These are phyloP conservation scores for Bacterosira constricta DNA, from an alignment of 108 stramenopile genomes.

Conservation along the genomic window DNA sequence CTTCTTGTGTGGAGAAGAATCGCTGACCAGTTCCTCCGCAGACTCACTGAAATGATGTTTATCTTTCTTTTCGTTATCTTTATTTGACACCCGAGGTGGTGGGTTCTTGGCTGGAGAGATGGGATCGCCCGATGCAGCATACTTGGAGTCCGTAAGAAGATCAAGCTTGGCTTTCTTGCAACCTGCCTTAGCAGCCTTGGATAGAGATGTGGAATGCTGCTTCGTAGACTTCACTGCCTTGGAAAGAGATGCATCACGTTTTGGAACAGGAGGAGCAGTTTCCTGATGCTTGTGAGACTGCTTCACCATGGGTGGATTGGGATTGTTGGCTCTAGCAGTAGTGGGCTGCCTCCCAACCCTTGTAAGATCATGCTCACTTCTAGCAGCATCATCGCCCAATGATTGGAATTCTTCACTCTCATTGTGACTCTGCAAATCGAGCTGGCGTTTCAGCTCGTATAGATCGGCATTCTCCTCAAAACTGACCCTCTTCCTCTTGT, in stretches of 20 bases:
- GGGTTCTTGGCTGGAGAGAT: no score
- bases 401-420: neutral
- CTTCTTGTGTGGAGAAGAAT: neutral
- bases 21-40: neutral
- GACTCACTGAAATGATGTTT: no score
- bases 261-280: neutral
- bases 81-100: no score
- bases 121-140: neutral
- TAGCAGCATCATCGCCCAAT: neutral
- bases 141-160: neutral
- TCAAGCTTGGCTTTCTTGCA: conserved; percentile 3
- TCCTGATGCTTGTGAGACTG: no score
- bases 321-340: neutral
- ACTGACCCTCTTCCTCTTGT: conserved; percentile 27
- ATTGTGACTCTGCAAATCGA: neutral
- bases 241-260: neutral
- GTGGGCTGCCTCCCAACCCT: neutral
- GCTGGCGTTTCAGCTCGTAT: neutral
- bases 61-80: no score
- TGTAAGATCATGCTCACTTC: neutral
- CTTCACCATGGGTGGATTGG: neutral
- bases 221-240: neutral
- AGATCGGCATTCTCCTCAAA: conserved; percentile 16
- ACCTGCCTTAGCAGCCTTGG: conserved; percentile 3
- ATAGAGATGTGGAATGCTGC: neutral